These are phyloP conservation scores for Croton laevigatus DNA, from an alignment of 441 rosid genomes.

Conservation along the genomic window DNA sequence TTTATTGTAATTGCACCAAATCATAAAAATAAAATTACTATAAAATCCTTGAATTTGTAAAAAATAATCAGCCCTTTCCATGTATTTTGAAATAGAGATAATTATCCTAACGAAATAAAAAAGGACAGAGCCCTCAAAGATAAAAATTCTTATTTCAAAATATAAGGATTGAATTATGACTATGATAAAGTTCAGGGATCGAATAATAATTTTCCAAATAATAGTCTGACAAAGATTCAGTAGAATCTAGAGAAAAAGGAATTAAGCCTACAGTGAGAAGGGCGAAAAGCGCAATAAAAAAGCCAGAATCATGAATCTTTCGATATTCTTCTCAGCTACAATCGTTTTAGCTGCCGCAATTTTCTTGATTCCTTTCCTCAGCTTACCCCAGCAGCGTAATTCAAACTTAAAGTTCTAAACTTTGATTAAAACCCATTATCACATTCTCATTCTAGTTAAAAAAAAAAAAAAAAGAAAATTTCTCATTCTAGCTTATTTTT, in stretches of 20 bases:
- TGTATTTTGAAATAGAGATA: too few relatives aligned
- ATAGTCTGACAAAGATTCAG: not conserved
- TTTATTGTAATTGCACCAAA: too few relatives aligned
- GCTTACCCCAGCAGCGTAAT: conserved; percentile 8
- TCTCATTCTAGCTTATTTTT: conserved; percentile 9
- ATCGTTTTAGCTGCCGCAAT: conserved; percentile 39
- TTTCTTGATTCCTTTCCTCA: conserved; percentile 39
- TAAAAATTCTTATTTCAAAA: too few relatives aligned
- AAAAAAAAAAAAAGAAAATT: too few relatives aligned
- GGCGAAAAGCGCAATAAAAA: not conserved
- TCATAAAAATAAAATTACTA: too few relatives aligned
- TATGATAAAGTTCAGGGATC: too few relatives aligned
- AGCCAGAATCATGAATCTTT: conserved; percentile 29
- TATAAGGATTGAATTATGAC: too few relatives aligned
- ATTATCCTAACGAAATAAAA: too few relatives aligned
- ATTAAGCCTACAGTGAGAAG: not conserved
- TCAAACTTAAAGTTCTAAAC: not conserved
- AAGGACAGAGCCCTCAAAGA: too few relatives aligned
- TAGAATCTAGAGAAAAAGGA: not conserved
- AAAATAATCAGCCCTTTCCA: too few relatives aligned
- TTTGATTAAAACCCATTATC: not conserved
- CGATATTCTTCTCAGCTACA: conserved; percentile 39
- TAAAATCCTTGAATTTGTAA: too few relatives aligned
- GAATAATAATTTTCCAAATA: too few relatives aligned
- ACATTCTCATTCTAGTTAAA: conserved; percentile 7